Base-by-base conservation (phyloP, 176 grass and related monocot species). In the Guadua angustifolia region DNA sequence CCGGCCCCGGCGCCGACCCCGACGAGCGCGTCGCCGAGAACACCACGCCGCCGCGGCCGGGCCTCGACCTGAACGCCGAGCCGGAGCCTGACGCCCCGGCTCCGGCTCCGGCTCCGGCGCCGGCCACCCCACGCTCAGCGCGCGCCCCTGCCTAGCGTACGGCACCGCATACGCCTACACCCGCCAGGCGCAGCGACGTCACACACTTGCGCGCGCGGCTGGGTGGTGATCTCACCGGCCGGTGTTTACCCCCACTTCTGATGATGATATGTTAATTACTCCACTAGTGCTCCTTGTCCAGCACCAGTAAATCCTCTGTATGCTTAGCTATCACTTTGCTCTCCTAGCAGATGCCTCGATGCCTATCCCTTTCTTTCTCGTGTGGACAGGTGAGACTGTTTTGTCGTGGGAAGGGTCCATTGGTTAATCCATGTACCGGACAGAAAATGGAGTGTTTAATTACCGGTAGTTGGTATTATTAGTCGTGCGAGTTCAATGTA, bases 21-120 rank as follows among this genome's bases (percentile, higher is more conserved):
- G 82, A 50, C 80, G 80, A 89, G 82, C 64, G 39, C 55, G 85
- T 70, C 14, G 35, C 60, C 55, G 77, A 87, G 29, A 66, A 69
- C 74, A 33, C 14, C 51, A n/a, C 66, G 22, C 66, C 83, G 73
- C 63, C 68, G 67, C 56, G 15, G 49, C 83, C 75, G 6, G 25
- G 33, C 10, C 84, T 93, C 40, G 94, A 96, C 82, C 81, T 96
- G 46, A 96, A 96, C 81, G 86, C 52, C 9, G 90, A 91, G 74
- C 94, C 94, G 64, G 91, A 91, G 84, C 86, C 94, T 3, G 94
- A 96, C 16, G 18, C 50, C 7, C 44, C 73, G 5, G 21, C 12
- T 22, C 52, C 49, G 6, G 66, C 15, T 25, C 22, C 68, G 35
- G 71, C 79, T 22, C 52, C 49, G 6, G 66, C 15, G 36, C 22